These are phyloP conservation scores for Dactylorhiza incarnata DNA, from an alignment of 106 monocot genomes.

Conservation along the genomic window DNA sequence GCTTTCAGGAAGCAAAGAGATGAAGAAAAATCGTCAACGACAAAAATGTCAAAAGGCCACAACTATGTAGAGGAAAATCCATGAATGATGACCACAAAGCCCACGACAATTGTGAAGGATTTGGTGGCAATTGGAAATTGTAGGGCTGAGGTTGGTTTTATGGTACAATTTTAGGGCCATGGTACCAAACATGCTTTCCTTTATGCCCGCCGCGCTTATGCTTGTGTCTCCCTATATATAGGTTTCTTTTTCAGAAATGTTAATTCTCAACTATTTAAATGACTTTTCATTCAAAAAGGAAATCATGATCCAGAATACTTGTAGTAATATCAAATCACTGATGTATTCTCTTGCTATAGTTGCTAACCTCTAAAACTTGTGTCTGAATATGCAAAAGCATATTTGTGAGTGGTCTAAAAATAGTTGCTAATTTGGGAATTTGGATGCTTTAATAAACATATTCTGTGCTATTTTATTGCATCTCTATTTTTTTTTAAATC, in stretches of 20 bases:
- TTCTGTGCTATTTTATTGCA: neutral
- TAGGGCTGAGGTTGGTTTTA: too few relatives aligned
- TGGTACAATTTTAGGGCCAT: too few relatives aligned
- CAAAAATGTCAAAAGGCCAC: too few relatives aligned
- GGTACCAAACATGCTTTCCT: too few relatives aligned
- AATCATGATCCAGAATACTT: neutral
- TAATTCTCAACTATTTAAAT: neutral
- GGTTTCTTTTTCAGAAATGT: neutral
- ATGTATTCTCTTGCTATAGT: neutral
- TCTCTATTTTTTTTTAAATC: neutral
- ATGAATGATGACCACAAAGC: too few relatives aligned
- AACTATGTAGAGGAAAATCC: too few relatives aligned
- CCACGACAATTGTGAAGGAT: too few relatives aligned
- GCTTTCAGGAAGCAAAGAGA: too few relatives aligned
- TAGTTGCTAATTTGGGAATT: neutral
- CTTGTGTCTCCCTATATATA: too few relatives aligned
- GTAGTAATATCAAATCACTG: neutral
- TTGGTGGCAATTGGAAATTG: too few relatives aligned
- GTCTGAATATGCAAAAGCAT: neutral
- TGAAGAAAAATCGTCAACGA: too few relatives aligned
- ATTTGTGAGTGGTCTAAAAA: neutral
- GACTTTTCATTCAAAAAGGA: neutral
- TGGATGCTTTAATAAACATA: conserved; percentile 1
- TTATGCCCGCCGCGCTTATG: too few relatives aligned
- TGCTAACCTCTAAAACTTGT: neutral